Evolutionary conservation across 805 yeast genomes (phyloP), one percentile per base, ranked within the genome.

Genomic region (Wickerhamia fluorescens): DNA sequence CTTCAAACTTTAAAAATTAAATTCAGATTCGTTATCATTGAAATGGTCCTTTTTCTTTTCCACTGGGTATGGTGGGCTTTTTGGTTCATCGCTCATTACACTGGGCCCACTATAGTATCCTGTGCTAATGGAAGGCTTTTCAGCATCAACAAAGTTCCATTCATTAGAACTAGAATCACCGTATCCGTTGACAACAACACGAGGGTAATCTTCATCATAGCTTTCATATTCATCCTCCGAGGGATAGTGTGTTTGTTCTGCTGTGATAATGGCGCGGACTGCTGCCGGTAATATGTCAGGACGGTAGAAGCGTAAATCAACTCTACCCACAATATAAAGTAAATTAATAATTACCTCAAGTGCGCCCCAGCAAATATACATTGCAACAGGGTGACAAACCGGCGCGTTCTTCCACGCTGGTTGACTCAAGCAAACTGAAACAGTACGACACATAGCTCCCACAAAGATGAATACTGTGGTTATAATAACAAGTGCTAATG

Each of bases 141-240:
- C n/a, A n/a, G 34, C 36, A 23, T 37, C 33, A 8, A 34, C 34
- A 22, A 39, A 36, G 15, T 29, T 33, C 38, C 36, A 36, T 10
- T 34, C 38, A 20, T 34, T 35, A 16, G n/a, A n/a, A n/a, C n/a
- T n/a, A n/a, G n/a, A n/a, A n/a, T n/a, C n/a, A n/a, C n/a, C n/a
- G n/a, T n/a, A n/a, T n/a, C n/a, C n/a, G n/a, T n/a, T n/a, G n/a
- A n/a, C n/a, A n/a, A n/a, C n/a, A n/a, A n/a, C n/a, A n/a, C n/a
- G n/a, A n/a, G n/a, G n/a, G n/a, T n/a, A n/a, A n/a, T n/a, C n/a
- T n/a, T n/a, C n/a, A n/a, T n/a, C n/a, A n/a, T n/a, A n/a, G n/a
- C n/a, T n/a, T n/a, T n/a, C n/a, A 6, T 37, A 42, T 4, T 40
- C 46, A 16, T 46, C 57, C 28, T 53, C 55, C 1, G 62, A 53